Conservation (phyloP, 352 stramenopile species). For the Pythium periplocum region DNA sequence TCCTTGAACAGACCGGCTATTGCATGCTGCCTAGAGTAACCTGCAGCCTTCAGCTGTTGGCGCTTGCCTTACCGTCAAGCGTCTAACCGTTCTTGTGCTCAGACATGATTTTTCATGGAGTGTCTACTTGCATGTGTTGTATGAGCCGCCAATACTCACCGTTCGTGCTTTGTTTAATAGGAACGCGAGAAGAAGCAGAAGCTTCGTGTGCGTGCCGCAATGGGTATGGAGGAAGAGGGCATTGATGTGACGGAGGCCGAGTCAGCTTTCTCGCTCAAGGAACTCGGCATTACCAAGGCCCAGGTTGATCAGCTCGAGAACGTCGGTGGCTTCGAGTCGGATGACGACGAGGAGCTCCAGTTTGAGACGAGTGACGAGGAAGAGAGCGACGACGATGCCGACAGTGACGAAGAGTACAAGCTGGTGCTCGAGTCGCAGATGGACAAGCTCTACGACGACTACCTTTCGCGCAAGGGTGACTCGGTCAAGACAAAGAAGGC, state of each 20-base stretch:
- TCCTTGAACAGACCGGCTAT: conserved; percentile 93
- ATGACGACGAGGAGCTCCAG: conserved; percentile 27
- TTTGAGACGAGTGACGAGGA: conserved; percentile 41
- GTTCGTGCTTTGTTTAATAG: conserved; percentile 23
- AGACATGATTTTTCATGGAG: conserved; percentile 46
- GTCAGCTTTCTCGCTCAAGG: conserved; percentile 75
- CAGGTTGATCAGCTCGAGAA: conserved; percentile 82
- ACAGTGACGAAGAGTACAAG: conserved; percentile 71
- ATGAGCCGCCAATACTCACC: background rate
- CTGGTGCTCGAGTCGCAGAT: conserved; percentile 77
- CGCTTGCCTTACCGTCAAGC: conserved; percentile 57
- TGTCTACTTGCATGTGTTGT: background rate
- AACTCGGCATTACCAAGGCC: conserved; percentile 68
- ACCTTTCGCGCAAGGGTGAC: conserved; percentile 68
- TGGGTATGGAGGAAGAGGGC: conserved; percentile 81
- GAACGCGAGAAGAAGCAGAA: conserved; percentile 86
- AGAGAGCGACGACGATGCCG: conserved; percentile 6
- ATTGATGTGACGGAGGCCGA: conserved; percentile 80
- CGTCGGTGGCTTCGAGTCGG: conserved; percentile 38
- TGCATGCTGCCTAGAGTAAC: conserved; percentile 78
- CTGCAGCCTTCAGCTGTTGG: conserved; percentile 91
- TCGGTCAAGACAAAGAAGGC: conserved; percentile 79
- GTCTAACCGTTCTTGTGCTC: conserved; percentile 89
- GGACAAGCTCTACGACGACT: conserved; percentile 84
- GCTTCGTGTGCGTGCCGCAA: conserved; percentile 65